phyloP scores from a whole-genome alignment of 495 filamentous ascomycete species.

The Penicillium crystallinum region DNA sequence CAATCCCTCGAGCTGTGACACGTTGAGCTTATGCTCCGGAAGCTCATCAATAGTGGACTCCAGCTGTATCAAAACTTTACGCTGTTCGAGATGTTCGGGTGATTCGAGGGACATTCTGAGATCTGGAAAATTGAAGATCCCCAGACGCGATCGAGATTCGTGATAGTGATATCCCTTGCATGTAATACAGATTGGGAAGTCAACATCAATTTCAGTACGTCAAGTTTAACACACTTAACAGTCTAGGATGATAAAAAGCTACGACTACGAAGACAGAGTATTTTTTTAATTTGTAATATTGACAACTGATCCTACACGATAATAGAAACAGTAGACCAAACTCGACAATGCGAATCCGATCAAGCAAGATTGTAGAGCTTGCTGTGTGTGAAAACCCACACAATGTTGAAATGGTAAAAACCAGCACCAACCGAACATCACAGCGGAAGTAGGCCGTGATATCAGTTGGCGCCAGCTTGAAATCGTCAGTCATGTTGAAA shows the following conservation, averaged over 20 bases:
- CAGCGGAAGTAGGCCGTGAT: background rate
- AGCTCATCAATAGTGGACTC: background rate
- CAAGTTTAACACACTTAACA: too few relatives aligned
- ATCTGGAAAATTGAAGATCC: background rate
- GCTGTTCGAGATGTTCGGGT: background rate
- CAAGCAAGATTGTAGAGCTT: constrained; percentile 15
- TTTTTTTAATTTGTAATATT: constrained; percentile 14
- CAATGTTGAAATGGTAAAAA: constrained; percentile 28
- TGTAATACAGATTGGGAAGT: too few relatives aligned
- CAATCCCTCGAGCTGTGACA: background rate
- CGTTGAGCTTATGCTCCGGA: background rate
- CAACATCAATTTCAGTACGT: too few relatives aligned
- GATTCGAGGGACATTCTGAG: background rate
- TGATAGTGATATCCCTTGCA: too few relatives aligned
- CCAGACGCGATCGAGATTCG: background rate
- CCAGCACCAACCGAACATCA: constrained; percentile 35
- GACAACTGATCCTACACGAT: constrained; percentile 29
- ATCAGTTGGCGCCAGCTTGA: constrained; percentile 43
- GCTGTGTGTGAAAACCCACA: constrained; percentile 17
- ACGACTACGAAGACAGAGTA: too few relatives aligned
- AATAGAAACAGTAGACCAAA: constrained; percentile 20
- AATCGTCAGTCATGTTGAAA: constrained; percentile 57
- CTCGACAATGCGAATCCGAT: constrained; percentile 12
- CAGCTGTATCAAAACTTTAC: background rate
- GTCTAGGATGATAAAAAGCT: too few relatives aligned